phyloP scores from a whole-genome alignment of 192 early-diverging fungal species.

The Dissophora globulifera region DNA sequence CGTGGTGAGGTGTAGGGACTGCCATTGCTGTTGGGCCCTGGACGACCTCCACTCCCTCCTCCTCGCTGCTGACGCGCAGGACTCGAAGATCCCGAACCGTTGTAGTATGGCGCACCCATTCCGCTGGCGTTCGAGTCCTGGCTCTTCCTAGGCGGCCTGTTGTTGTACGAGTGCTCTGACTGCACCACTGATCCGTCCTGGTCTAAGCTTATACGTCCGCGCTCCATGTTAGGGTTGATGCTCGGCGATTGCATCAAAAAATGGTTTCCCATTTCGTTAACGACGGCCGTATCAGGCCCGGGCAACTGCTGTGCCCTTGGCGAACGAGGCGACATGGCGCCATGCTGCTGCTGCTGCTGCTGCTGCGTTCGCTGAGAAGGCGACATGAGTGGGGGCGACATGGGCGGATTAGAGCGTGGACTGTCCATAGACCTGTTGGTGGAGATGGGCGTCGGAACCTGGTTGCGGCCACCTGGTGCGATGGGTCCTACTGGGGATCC shows the following conservation, averaged over 20 bases:
- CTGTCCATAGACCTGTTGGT: not conserved
- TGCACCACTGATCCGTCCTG: slow-evolving; percentile 14
- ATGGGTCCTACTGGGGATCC: not conserved
- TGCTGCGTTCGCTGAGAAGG: not conserved
- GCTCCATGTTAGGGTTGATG: not conserved
- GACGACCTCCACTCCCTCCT: not conserved
- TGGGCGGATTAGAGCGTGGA: not conserved
- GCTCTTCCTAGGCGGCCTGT: not conserved
- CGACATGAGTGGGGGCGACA: slow-evolving; percentile 23
- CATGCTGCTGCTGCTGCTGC: slow-evolving; percentile 10
- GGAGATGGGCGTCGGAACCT: slow-evolving; percentile 2
- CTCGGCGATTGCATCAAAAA: slow-evolving; percentile 23
- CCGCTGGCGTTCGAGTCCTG: slow-evolving; percentile 11
- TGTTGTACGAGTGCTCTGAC: slow-evolving; percentile 13
- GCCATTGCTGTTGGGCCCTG: slow-evolving; percentile 1
- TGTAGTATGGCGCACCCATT: not conserved
- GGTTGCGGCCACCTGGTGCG: not conserved
- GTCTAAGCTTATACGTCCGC: not conserved
- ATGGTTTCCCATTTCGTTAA: slow-evolving; percentile 41
- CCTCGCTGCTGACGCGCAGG: slow-evolving; percentile 8
- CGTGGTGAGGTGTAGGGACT: slow-evolving; percentile 28
- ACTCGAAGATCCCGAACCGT: slow-evolving; percentile 4
- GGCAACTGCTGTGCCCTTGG: slow-evolving; percentile 9
- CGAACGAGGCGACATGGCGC: not conserved
- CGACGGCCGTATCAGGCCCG: not conserved